Evolutionary conservation across 2,329 filamentous ascomycete genomes (phyloP).

Genomic region (Sordariomycetes sp.): DNA sequence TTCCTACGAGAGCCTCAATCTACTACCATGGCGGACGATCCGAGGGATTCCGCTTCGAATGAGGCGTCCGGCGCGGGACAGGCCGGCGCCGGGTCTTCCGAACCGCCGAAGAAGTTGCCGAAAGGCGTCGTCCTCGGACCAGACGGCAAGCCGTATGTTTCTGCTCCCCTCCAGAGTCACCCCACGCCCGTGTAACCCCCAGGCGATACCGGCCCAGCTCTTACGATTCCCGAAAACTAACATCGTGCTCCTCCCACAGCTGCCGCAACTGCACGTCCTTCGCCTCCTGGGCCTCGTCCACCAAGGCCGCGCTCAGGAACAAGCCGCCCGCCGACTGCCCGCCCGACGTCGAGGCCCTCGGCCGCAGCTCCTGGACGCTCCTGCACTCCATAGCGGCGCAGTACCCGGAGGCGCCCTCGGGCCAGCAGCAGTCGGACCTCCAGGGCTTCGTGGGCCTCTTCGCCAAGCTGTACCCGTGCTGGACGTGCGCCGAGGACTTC

Average conservation of each 20-base stretch:
- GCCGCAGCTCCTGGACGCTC: conserved; percentile 84
- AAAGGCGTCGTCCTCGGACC: conserved; percentile 67
- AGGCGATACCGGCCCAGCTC: background rate
- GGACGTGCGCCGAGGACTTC: conserved; percentile 91
- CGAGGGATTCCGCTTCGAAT: conserved; percentile 14
- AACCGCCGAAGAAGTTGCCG: conserved; percentile 42
- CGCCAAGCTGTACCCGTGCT: conserved; percentile 85
- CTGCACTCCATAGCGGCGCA: conserved; percentile 83
- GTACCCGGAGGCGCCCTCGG: conserved; percentile 64
- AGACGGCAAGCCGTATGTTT: conserved; percentile 72
- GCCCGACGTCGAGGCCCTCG: conserved; percentile 78
- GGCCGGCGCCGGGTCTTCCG: conserved; percentile 9
- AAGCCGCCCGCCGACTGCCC: conserved; percentile 58
- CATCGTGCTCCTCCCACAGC: conserved; percentile 26
- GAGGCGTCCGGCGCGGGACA: conserved; percentile 10
- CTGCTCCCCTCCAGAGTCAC: background rate
- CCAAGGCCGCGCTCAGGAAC: conserved; percentile 27
- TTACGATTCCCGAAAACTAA: background rate
- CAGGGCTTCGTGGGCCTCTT: conserved; percentile 70
- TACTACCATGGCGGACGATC: conserved; percentile 24
- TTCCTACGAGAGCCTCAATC: background rate
- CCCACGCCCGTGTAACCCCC: too few relatives aligned
- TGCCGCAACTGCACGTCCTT: conserved; percentile 66
- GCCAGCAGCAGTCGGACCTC: conserved; percentile 64
- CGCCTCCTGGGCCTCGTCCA: conserved; percentile 46